Evolutionary conservation across 345 rosid genomes (phyloP), one percentile per base, ranked within the genome.

Genomic region (Eucalyptus curtisii): DNA sequence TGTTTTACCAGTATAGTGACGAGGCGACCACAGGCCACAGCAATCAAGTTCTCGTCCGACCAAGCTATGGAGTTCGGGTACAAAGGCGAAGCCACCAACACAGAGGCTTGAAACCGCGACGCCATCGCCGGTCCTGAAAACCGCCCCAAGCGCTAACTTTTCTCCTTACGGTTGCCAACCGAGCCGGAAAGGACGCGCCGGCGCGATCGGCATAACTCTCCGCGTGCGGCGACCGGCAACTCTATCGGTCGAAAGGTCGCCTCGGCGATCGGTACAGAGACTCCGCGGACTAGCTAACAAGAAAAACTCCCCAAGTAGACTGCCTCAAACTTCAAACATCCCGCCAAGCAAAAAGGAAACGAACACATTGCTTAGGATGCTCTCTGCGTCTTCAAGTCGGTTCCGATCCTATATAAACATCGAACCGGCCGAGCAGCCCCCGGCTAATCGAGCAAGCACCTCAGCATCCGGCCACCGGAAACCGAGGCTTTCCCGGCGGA

Each of bases 21-120:
- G 14, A 96, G 92, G 92, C 94, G 96, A 87, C 96, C 99, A 52
- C 95, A 93, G 11, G 99, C 99, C 76, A 97, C 96, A 64, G 98
- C 99, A 52, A 98, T 93, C 16, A 98, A 91, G 93, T 97, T 98
- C 88, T 97, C 99, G 24, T 95, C 95, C n/a, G 99, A 98, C 99
- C 99, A 98, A 87, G 94, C 96, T 53, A 98, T 90, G 92, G 98
- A 94, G 91, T 94, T 95, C 12, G 99, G 98, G 91, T 91, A 94
- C 24, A 91, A 94, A 7, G 99, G 98, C 4, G 97, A 93, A 61
- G 95, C 95, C 91, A 93, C 99, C 50, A 98, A 94, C 31, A 94
- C 90, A 42, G 94, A 95, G 61, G 96, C 99, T 90, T 96, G 99
- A 93, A 98, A 98, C 86, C 97, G 93, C 16, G 96, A 95, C 37